Base-by-base conservation (phyloP, 2,329 filamentous ascomycete species). In the Talaromyces sp. region DNA sequence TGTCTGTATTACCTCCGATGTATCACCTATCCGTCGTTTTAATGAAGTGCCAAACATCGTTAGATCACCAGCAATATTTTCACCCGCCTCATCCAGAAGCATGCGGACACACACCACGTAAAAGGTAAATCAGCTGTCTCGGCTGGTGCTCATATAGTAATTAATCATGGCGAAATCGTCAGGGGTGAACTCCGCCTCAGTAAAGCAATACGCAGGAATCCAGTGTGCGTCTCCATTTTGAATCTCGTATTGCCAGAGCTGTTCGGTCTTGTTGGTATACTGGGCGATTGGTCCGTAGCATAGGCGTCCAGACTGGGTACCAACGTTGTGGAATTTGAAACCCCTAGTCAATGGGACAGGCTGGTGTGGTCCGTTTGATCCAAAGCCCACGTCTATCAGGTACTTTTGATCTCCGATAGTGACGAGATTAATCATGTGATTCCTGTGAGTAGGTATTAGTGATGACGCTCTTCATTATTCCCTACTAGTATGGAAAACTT, bases 141-240 rank as follows among this genome's bases (percentile, higher is more conserved):
- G 68, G 50, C 66, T 68, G 10, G 65, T 70, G 33, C 61, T 65
- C 65, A 66, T 69, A 43, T 66, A 70, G 31, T 63, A 69, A 41
- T 65, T 66, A 77, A 87, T 79, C 5, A 87, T 79, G 56, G 82
- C 80, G 69, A 85, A 89, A 74, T 89, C 87, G 27, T 76, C 72
- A 7, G 80, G 81, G 24, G 84, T 72, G 72, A 88, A 89, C 73
- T 89, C 87, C 16, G 82, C 79, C 68, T 89, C 84, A 1, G 82
- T 81, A 71, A 90, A 91, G 66, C 81, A 84, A 73, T 90, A 91
- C 59, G 81, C 84, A 1, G 83, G 79, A 43, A 81, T 79, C 84
- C 87, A 91, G 2, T 66, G 59, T 33, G 79, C 79, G 0, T 68
- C 14, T 1, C 74, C 71, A 68, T 84, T 83, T 14, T 83, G 81